A percentile compares a stretch with the other conserved stretches of the same genome.
Conservation (phyloP, 1,139 yeast species). For the Petasospora fabianii region DNA sequence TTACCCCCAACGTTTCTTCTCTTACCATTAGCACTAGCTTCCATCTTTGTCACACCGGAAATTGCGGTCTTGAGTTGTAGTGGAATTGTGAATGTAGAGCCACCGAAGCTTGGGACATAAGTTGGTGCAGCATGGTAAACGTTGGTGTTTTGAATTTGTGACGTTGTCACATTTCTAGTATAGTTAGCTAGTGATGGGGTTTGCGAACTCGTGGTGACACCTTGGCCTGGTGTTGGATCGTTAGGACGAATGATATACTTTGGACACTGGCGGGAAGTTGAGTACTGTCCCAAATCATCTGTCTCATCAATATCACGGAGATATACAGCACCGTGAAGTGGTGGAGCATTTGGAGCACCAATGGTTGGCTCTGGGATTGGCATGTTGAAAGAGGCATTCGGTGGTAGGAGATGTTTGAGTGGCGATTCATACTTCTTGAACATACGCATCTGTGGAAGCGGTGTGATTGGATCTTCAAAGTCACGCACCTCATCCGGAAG, state of each 20-base stretch:
- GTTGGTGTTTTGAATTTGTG: constrained; percentile 9
- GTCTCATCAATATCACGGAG: constrained; percentile 67
- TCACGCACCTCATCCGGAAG: constrained; percentile 94
- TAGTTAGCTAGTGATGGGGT: constrained; percentile 23
- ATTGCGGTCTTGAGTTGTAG: constrained; percentile 16
- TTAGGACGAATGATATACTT: constrained; percentile 50
- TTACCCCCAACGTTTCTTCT: constrained; percentile 25
- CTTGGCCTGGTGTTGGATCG: constrained; percentile 28
- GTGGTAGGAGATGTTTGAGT: constrained; percentile 67
- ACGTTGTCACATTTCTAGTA: constrained; percentile 21
- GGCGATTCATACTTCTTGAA: constrained; percentile 81
- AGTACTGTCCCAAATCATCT: constrained; percentile 77
- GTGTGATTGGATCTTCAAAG: constrained; percentile 77
- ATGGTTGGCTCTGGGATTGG: constrained; percentile 80
- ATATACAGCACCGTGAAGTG: constrained; percentile 87
- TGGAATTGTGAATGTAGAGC: constrained; percentile 27
- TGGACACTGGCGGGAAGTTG: constrained; percentile 56
- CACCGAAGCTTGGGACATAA: constrained; percentile 24
- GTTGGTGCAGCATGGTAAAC: constrained; percentile 27
- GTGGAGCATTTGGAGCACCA: constrained; percentile 85
- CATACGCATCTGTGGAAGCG: constrained; percentile 52
- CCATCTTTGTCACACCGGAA: constrained; percentile 28
- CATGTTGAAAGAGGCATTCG: constrained; percentile 67
- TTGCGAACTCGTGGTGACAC: constrained; percentile 1
- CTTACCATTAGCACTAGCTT: constrained; percentile 27